Evolutionary conservation across 2,329 filamentous ascomycete species (phyloP), one percentile per base, ranked within the genome.

Genomic region (Paracamarosporium sp.): DNA sequence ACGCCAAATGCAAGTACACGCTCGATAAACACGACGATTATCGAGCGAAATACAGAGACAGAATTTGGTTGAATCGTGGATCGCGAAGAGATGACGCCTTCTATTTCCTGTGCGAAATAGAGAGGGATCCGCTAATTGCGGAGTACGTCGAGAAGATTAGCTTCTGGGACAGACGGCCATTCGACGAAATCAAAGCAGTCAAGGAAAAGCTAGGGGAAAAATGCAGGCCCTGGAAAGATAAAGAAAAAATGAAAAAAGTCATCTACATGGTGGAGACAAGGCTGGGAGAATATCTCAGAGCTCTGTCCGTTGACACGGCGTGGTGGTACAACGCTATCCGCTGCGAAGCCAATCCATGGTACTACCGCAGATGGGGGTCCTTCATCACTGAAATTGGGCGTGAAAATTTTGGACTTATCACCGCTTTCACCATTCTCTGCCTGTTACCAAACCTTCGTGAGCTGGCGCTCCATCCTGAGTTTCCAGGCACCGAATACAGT

Each of bases 21-120:
- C 33, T 33, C n/a, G n/a, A 47, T 2, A 47, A 47, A 30, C 44
- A 47, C 44, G 35, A 47, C n/a, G 30, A 47, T 4, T 47, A 47
- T 27, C 44, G 44, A 28, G 13, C 13, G 17, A 47, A 24, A 13
- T 47, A 35, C 28, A 47, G 20, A 13, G n/a, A n/a, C n/a, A n/a
- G n/a, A n/a, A 47, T 5, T 11, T 47, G 30, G 30, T 22, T n/a
- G 5, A 47, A 47, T 30, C 44, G 13, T 2, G 30, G 30, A 11
- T 17, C 44, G n/a, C 28, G 28, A 35, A 20, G 44, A 22, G 30
- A 47, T 22, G 44, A 47, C 30, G 30, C n/a, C 17, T 24, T 47
- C n/a, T 47, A 47, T 20, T 47, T 47, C 30, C 17, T 47, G 11
- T 15, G 35, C 15, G 44, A 33, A 12, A 27, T 47, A n/a, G 28